Percentiles rank a stretch among this genome's conserved stretches.
These are phyloP conservation scores for Gossypium mustelinum DNA, from an alignment of 345 rosid species.

Conservation along the genomic window DNA sequence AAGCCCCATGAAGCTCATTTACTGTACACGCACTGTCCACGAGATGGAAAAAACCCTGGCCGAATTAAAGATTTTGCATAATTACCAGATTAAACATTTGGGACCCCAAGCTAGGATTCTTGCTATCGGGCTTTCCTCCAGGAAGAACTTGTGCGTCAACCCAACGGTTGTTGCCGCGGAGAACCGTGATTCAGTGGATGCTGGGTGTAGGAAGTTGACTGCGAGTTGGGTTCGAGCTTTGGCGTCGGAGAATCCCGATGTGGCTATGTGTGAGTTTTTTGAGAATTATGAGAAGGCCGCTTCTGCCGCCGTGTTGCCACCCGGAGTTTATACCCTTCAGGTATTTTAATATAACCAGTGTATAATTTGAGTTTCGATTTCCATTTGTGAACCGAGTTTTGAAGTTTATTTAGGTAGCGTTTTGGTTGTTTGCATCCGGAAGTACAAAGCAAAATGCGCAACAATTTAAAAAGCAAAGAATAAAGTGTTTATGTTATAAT, in stretches of 20 bases:
- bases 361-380: neutral
- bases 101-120: constrained; percentile 73
- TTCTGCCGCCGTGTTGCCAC: constrained; percentile 70
- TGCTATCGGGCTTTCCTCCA: constrained; percentile 79
- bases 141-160: constrained; percentile 90
- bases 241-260: constrained; percentile 67
- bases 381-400: too few relatives aligned
- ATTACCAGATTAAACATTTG: constrained; percentile 59
- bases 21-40: constrained; percentile 95
- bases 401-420: too few relatives aligned
- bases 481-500: too few relatives aligned
- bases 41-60: constrained; percentile 98
- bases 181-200: constrained; percentile 96
- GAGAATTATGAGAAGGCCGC: constrained; percentile 86
- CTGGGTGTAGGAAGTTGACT: constrained; percentile 82
- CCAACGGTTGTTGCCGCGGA: constrained; percentile 65
- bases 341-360: constrained; percentile 24
- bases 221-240: constrained; percentile 86
- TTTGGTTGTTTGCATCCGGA: neutral
- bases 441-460: neutral
- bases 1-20: constrained; percentile 72
- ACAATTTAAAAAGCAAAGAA: too few relatives aligned
- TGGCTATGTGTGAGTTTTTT: constrained; percentile 73
- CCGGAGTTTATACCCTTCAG: constrained; percentile 94
- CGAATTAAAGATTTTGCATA: constrained; percentile 71